Evolutionary conservation across 2,329 filamentous ascomycete genomes (phyloP).

Genomic region (Parascedosporium putredinis): DNA sequence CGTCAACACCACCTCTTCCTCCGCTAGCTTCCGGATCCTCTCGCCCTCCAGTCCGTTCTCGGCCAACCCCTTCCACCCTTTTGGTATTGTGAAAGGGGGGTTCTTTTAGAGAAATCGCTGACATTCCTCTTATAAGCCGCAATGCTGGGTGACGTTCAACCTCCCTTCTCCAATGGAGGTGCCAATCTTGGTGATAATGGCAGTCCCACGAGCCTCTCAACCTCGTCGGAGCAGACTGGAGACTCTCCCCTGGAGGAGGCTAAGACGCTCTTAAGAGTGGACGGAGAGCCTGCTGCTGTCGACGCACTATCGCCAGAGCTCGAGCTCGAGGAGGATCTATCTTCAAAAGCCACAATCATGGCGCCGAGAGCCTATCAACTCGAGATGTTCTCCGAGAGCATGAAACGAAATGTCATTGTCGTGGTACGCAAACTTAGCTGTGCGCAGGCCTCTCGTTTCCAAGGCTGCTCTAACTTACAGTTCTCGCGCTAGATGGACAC

Average conservation of each 20-base stretch:
- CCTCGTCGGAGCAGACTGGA: background rate
- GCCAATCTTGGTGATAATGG: slow-evolving; percentile 1
- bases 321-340: slow-evolving; percentile 22
- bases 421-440: slow-evolving; percentile 38
- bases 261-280: background rate
- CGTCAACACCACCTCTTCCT: background rate
- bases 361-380: slow-evolving; percentile 55
- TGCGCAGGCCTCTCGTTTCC: background rate
- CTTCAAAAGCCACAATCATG: slow-evolving; percentile 20
- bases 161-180: background rate
- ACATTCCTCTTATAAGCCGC: background rate
- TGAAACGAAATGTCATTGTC: slow-evolving; percentile 61
- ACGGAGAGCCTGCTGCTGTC: background rate
- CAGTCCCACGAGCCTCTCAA: background rate
- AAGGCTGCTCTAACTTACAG: background rate
- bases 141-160: background rate
- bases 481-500: slow-evolving; percentile 83
- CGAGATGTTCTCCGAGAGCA: slow-evolving; percentile 65
- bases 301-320: slow-evolving; percentile 21
- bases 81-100: no score
- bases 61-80: background rate
- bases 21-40: background rate
- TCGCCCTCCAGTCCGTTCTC: background rate
- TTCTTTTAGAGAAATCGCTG: background rate
- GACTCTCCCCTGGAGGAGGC: slow-evolving; percentile 1